These are phyloP conservation scores for Vitellaria paradoxa DNA, from an alignment of 179 eudicot species.

Conservation along the genomic window DNA sequence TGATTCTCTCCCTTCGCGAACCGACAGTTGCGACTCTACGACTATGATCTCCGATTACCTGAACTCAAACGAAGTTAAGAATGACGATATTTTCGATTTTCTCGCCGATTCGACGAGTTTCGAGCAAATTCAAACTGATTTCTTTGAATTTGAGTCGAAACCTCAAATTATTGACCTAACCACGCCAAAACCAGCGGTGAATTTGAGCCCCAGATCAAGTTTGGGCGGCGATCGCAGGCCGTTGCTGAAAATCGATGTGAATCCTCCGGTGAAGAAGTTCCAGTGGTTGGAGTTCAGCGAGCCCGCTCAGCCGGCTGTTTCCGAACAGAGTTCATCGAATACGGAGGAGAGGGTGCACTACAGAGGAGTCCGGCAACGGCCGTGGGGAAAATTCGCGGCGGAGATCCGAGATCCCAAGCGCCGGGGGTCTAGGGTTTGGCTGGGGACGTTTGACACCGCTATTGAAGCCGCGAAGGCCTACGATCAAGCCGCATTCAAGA, in stretches of 20 bases:
- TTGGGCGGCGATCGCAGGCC: neutral
- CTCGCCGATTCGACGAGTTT: neutral
- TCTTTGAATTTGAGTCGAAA: neutral
- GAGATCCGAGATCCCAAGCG: constrained; percentile 63
- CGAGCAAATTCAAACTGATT: neutral
- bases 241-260: neutral
- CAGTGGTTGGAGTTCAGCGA: neutral
- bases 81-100: neutral
- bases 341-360: constrained; percentile 33
- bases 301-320: neutral
- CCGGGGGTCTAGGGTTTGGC: constrained; percentile 58
- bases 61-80: neutral
- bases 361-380: constrained; percentile 62
- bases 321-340: neutral
- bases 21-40: neutral
- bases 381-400: constrained; percentile 70
- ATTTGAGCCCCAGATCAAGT: neutral
- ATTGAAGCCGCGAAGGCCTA: constrained; percentile 64
- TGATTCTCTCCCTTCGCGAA: neutral
- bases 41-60: neutral
- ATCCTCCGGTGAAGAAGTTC: neutral
- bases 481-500: constrained; percentile 55
- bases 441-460: constrained; percentile 57
- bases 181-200: neutral
- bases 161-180: neutral